Evolutionary conservation across 257 asterid genomes (phyloP).

Genomic region (Orobanche coerulescens): DNA sequence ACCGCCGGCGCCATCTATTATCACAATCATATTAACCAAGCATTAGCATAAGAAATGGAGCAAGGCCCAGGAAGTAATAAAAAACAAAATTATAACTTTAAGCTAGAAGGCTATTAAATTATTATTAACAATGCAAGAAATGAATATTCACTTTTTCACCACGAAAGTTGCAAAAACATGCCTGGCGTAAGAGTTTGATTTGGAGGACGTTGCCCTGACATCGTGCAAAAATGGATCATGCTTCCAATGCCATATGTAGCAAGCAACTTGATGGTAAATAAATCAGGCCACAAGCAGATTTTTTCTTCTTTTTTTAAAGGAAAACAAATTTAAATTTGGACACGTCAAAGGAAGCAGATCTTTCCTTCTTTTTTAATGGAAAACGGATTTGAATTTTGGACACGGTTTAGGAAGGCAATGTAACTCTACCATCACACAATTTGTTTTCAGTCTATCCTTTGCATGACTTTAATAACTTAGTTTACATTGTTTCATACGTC

Average conservation of each 20-base stretch:
- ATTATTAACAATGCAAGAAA: background rate
- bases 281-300: background rate
- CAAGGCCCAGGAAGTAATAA: slow-evolving; percentile 23
- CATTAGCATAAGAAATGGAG: slow-evolving; percentile 14
- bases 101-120: slow-evolving; percentile 2
- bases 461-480: background rate
- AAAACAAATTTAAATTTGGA: background rate
- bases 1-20: slow-evolving; percentile 96
- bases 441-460: background rate
- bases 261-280: background rate
- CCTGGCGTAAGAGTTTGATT: no score
- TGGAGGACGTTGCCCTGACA: background rate
- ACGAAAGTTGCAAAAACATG: no score
- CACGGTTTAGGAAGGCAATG: background rate
- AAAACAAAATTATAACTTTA: background rate
- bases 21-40: slow-evolving; percentile 24
- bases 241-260: background rate
- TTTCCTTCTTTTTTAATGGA: background rate
- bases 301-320: background rate
- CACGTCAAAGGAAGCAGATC: background rate
- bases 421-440: background rate
- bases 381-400: background rate
- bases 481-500: background rate
- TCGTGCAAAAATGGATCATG: background rate
- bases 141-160: background rate